Conservation (phyloP, 192 early-diverging fungal species). For the Backusella luteola region DNA sequence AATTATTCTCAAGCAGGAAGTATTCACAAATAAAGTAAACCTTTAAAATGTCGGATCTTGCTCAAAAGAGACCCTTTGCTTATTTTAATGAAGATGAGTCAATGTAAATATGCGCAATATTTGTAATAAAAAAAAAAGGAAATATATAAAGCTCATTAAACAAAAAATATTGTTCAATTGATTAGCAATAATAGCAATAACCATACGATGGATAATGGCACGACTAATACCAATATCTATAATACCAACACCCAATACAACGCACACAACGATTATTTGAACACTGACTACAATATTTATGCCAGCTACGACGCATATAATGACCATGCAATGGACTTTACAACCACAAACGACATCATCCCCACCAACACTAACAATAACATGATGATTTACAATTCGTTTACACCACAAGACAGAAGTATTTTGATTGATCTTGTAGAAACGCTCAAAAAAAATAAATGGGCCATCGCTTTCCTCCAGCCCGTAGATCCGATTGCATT, state of each 20-base stretch:
- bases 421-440: constrained; percentile 37
- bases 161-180: not conserved
- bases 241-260: not conserved
- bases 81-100: not conserved
- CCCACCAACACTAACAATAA: not conserved
- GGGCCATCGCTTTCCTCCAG: constrained; percentile 75
- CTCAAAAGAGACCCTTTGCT: constrained; percentile 2
- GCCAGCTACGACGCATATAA: not conserved
- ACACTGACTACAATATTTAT: not conserved
- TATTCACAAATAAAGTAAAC: not conserved
- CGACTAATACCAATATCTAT: not conserved
- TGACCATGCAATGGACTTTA: not conserved
- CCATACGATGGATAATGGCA: not conserved
- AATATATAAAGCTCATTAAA: not conserved
- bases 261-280: not conserved
- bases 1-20: not conserved
- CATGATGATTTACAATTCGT: not conserved
- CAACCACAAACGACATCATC: not conserved
- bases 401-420: not conserved
- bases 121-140: not conserved
- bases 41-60: not conserved
- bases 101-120: not conserved
- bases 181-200: not conserved
- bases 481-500: constrained; percentile 76
- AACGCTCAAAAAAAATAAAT: constrained; percentile 70